phyloP scores from a whole-genome alignment of 257 asterid genomes.

The Solanum chaucha region DNA sequence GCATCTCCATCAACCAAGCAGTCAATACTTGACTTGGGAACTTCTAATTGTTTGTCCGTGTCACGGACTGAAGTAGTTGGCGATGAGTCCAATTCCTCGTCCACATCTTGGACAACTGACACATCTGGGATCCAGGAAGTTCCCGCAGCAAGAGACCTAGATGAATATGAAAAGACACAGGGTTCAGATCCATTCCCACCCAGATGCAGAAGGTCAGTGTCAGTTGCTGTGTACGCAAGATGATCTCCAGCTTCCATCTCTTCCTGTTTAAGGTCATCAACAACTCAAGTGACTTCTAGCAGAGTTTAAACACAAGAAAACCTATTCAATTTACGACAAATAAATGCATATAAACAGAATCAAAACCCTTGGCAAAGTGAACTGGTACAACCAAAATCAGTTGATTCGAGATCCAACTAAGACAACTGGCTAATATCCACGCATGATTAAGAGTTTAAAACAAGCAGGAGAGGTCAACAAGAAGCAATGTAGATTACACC shows the following conservation, averaged over 20 bases:
- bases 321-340: background rate
- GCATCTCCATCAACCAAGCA: constrained; percentile 14
- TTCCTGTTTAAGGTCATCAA: constrained; percentile 24
- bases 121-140: constrained; percentile 7
- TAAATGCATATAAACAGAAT: background rate
- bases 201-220: constrained; percentile 26
- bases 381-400: background rate
- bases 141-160: constrained; percentile 25
- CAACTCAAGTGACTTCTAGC: background rate
- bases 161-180: constrained; percentile 20
- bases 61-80: constrained; percentile 23
- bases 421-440: background rate
- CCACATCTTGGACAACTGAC: constrained; percentile 15
- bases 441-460: background rate
- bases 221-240: constrained; percentile 22
- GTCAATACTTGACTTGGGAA: constrained; percentile 6
- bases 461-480: too few relatives aligned
- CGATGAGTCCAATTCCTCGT: constrained; percentile 13
- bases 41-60: constrained; percentile 22
- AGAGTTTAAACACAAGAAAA: background rate
- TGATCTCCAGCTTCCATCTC: constrained; percentile 25
- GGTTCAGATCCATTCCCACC: constrained; percentile 26
- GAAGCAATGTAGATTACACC: too few relatives aligned
- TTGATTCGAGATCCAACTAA: background rate
- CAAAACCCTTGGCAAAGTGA: background rate